These are phyloP conservation scores for Allium fistulosum DNA, from an alignment of 106 monocot genomes.

Conservation along the genomic window DNA sequence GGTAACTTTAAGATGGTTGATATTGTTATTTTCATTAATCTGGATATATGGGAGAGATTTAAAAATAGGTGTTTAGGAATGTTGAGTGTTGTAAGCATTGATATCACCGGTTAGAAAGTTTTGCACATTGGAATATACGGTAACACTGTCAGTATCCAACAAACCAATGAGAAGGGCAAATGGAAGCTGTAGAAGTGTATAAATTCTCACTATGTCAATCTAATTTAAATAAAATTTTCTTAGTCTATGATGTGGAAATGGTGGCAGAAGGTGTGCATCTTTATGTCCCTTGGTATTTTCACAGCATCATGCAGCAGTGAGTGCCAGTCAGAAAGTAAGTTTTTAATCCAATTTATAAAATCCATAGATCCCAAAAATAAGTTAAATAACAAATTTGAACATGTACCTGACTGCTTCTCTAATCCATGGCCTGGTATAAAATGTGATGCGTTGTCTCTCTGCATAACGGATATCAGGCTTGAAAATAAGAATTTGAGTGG, in stretches of 20 bases:
- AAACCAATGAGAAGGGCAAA: no score
- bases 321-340: conserved; percentile 8
- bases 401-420: conserved; percentile 8
- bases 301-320: neutral
- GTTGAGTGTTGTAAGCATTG: no score
- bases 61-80: no score
- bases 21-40: no score
- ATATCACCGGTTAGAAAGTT: no score
- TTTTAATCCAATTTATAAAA: conserved; percentile 4
- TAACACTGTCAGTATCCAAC: no score
- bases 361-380: conserved; percentile 5
- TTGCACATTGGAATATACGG: no score
- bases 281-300: neutral
- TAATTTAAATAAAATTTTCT: neutral
- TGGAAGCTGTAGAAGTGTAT: neutral
- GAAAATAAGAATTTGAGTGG: conserved; percentile 9
- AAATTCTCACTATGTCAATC: neutral
- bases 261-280: neutral
- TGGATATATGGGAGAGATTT: no score
- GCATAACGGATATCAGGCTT: conserved; percentile 15
- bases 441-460: neutral
- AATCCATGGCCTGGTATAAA: conserved; percentile 12
- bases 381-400: neutral
- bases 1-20: no score
- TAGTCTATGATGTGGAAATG: neutral